These are phyloP conservation scores for Dactylellina cionopaga DNA, from an alignment of 2,329 filamentous ascomycete species.

Conservation along the genomic window DNA sequence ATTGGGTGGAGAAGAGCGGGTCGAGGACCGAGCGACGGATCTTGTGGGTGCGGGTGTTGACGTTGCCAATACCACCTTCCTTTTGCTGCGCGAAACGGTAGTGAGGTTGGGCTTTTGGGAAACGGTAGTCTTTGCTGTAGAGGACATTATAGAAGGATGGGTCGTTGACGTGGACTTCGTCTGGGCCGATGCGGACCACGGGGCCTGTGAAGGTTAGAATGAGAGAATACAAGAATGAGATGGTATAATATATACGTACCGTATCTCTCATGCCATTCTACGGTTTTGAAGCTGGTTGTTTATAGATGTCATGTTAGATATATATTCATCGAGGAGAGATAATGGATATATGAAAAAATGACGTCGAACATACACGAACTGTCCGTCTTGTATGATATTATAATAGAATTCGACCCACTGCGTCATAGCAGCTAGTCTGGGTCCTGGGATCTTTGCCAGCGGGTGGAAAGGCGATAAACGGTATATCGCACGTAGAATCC, in stretches of 20 bases:
- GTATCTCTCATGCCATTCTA: conserved; percentile 60
- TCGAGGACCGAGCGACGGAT: conserved; percentile 62
- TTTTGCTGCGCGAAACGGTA: conserved; percentile 49
- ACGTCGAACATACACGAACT: conserved; percentile 55
- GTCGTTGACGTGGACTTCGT: conserved; percentile 58
- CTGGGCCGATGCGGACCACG: conserved; percentile 62
- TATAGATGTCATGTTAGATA: not conserved
- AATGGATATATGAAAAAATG: too few relatives aligned
- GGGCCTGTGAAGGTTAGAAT: conserved; percentile 56
- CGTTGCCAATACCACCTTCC: conserved; percentile 57
- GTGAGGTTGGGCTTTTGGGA: conserved; percentile 54
- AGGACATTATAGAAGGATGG: conserved; percentile 59
- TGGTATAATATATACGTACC: conserved; percentile 55
- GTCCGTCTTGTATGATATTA: conserved; percentile 58
- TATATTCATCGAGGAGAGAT: not conserved
- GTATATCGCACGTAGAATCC: conserved; percentile 56
- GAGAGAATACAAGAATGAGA: too few relatives aligned
- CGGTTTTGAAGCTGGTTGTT: conserved; percentile 56
- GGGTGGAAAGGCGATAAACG: conserved; percentile 59
- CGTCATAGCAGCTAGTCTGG: conserved; percentile 59
- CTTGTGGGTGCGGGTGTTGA: conserved; percentile 61
- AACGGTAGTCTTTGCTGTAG: conserved; percentile 62
- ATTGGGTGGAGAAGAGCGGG: conserved; percentile 62
- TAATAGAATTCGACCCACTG: conserved; percentile 60
- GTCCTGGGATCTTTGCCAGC: conserved; percentile 59